Conservation (phyloP, 2,329 filamentous ascomycete species). For the Raffaelea arxii region DNA sequence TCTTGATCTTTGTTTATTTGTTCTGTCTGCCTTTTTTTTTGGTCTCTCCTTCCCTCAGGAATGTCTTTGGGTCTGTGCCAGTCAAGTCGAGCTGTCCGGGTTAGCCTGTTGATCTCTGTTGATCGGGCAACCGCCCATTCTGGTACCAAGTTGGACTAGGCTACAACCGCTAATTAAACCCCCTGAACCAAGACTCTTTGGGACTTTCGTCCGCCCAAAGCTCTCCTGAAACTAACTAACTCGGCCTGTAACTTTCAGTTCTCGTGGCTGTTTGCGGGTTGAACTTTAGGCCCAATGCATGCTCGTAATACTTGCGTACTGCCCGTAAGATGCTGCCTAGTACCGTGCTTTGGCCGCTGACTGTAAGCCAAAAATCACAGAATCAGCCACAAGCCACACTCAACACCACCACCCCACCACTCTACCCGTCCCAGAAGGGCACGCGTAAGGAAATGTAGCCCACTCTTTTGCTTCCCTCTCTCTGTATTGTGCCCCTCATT, state of each 20-base stretch:
- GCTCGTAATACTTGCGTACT: too few relatives aligned
- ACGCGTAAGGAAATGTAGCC: not conserved
- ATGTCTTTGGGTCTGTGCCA: too few relatives aligned
- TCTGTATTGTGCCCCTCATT: constrained; percentile 5
- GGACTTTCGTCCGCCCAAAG: not conserved
- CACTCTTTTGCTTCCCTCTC: not conserved
- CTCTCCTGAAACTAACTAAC: constrained; percentile 6
- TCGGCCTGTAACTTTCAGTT: too few relatives aligned
- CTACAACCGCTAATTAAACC: not conserved
- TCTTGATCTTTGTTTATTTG: constrained; percentile 9
- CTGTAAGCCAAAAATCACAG: too few relatives aligned
- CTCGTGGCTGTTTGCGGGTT: too few relatives aligned
- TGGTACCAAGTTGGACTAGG: not conserved
- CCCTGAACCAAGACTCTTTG: not conserved
- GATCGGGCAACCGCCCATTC: constrained; percentile 8
- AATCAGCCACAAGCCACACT: too few relatives aligned
- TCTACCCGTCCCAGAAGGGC: not conserved
- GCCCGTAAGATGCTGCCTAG: too few relatives aligned
- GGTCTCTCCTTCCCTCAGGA: not conserved
- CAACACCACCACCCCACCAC: constrained; percentile 5
- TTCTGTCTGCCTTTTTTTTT: constrained; percentile 1
- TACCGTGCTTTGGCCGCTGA: too few relatives aligned
- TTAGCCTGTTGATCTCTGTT: constrained; percentile 7
- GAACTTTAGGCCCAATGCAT: too few relatives aligned
- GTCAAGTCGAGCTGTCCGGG: not conserved